Base-by-base conservation (phyloP, 2,329 filamentous ascomycete genomes). In the Pseudocercospora musae region DNA sequence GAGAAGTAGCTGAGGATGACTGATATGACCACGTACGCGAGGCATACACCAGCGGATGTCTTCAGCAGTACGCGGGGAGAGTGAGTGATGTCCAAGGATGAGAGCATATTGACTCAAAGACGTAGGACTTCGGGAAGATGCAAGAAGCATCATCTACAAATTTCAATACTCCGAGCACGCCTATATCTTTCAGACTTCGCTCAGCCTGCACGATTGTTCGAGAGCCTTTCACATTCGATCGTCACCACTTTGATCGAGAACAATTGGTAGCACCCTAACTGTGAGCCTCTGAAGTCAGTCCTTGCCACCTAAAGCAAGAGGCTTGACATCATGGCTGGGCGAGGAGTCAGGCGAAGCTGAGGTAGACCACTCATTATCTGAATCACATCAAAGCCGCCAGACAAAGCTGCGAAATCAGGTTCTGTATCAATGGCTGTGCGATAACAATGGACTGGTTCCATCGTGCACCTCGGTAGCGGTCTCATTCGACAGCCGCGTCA, bases 1-100 rank as follows among this genome's bases (percentile, higher is more conserved):
- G 62, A 63, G 33, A 65, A 63, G 18, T 20, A 48, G 20, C 59
- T 40, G 48, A 59, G 23, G 54, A 63, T 6, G 20, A 60, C 15
- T 20, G 59, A 59, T 25, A 48, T 10, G 27, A 63, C 13, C 21
- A 37, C 11, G 29, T 63, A 65, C 6, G 53, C n/a, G 7, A 48
- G 18, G 44, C 18, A 48, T 8, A 25, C 18, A 8, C 37, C 6
- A 8, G 37, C 37, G 37, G 37, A 40, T 6, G 37, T 18, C n/a
- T 40, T n/a, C 15, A 40, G 37, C 5, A 40, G 18, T 2, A 40
- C 13, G 37, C n/a, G n/a, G 1, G 37, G 37, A 18, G 37, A 40
- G 37, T 18, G 37, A 18, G 37, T 2, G 9, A 40, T n/a, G 15
- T 40, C 37, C n/a, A 40, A 18, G 6, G 37, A 40, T 11, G 37